These are phyloP conservation scores for Parasarocladium wereldwijsianum DNA, from an alignment of 2,329 filamentous ascomycete species.

Conservation along the genomic window DNA sequence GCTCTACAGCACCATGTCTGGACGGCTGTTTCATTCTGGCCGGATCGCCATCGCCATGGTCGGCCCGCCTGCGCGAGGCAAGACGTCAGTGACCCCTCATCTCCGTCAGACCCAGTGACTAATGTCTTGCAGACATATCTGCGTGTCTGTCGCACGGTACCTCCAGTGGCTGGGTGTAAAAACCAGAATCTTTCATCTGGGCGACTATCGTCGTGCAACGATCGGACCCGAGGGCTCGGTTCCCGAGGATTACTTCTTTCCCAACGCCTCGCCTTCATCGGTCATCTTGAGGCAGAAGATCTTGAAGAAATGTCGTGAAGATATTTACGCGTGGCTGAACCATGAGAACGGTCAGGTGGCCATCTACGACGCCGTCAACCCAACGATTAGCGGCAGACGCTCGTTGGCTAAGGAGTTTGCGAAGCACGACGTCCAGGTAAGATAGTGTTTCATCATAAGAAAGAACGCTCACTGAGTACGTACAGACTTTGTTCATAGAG, in stretches of 20 bases:
- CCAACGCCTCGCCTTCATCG: slow-evolving; percentile 81
- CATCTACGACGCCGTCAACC: slow-evolving; percentile 97
- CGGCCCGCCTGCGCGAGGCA: slow-evolving; percentile 84
- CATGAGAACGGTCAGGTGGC: slow-evolving; percentile 97
- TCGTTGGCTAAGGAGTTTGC: slow-evolving; percentile 89
- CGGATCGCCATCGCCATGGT: slow-evolving; percentile 96
- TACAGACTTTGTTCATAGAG: slow-evolving; percentile 93
- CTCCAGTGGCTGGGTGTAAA: slow-evolving; percentile 96
- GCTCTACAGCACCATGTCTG: slow-evolving; percentile 96
- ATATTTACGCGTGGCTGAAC: slow-evolving; percentile 92
- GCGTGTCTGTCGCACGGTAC: slow-evolving; percentile 88
- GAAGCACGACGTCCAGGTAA: slow-evolving; percentile 87
- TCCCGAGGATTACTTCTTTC: slow-evolving; percentile 94
- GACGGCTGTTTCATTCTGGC: slow-evolving; percentile 89
- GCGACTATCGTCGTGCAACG: slow-evolving; percentile 88
- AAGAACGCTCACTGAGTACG: not conserved
- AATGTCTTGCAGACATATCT: slow-evolving; percentile 55
- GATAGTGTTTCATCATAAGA: not conserved
- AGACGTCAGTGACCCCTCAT: slow-evolving; percentile 51
- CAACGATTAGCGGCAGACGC: slow-evolving; percentile 64
- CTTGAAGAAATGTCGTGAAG: slow-evolving; percentile 89
- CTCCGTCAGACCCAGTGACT: not conserved
- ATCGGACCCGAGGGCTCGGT: slow-evolving; percentile 72
- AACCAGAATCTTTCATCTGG: slow-evolving; percentile 92
- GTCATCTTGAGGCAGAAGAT: slow-evolving; percentile 96